Base-by-base conservation (phyloP, 768 basidiomycete species). In the Lactarius tabidus region DNA sequence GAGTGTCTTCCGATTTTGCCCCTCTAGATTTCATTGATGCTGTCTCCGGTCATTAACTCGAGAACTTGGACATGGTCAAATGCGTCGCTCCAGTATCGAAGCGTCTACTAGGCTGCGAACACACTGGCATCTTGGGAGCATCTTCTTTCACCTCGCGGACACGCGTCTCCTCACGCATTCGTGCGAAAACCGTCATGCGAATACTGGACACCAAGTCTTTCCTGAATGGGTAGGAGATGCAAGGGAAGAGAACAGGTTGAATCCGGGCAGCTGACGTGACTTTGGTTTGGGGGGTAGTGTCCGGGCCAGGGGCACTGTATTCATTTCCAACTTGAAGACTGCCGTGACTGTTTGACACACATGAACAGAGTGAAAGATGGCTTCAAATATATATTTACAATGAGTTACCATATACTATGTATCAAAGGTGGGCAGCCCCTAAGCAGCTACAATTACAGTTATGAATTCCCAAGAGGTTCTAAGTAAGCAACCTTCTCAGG, bases 61-160 rank as follows among this genome's bases (percentile, higher is more conserved):
- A 73, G 18, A 64, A 72, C 6, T 62, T 73, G 33, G 55, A 20
- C 3, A n/a, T 64, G 0, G 65, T 77, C 51, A 56, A 67, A 3
- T 79, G 78, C 53, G 4, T 38, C 2, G 65, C 57, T 9, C 52
- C 29, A 31, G 72, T 77, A 15, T 56, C 14, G 52, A 76, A 75
- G 61, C 58, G 55, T 18, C 72, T 76, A 6, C 70, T 70, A 4
- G 33, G 41, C 3, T 78, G 78, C 70, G 77, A 77, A 39, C 78
- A 78, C 48, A 53, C 33, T 1, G 71, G 67, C 6, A 56, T 26
- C 9, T 61, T 71, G 39, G 26, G 71, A 60, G 88, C 89, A 68
- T 85, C 86, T 69, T 88, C 86, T 74, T 81, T 87, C 55, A 91
- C 79, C 72, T 90, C 87, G 63, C 83, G 76, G 73, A 90, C 84